phyloP scores from a whole-genome alignment of 1,284 basidiomycete genomes.

The Coriolopsis trogii region DNA sequence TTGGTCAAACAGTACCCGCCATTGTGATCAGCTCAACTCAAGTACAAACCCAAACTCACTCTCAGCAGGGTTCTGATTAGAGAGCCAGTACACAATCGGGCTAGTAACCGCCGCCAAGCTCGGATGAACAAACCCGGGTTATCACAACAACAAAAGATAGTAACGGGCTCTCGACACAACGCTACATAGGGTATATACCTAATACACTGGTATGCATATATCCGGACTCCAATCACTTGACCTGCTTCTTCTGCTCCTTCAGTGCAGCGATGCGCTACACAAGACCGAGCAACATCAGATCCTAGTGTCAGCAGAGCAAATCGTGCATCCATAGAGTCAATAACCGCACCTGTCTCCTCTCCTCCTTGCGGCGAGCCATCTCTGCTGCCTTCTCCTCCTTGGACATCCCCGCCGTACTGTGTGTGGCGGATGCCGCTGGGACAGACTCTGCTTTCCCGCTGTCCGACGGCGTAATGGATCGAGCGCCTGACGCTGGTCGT shows the following conservation, averaged over 20 bases:
- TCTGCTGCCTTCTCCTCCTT: conserved; percentile 91
- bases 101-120: too few relatives aligned
- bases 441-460: conserved; percentile 23
- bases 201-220: neutral
- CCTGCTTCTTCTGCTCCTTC: conserved; percentile 37
- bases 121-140: too few relatives aligned
- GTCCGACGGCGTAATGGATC: conserved; percentile 31
- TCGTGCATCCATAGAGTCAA: neutral
- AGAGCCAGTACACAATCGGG: too few relatives aligned
- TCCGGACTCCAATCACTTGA: neutral
- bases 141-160: too few relatives aligned
- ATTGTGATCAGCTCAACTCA: too few relatives aligned
- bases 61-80: too few relatives aligned
- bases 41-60: too few relatives aligned
- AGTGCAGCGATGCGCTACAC: conserved; percentile 36
- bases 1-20: too few relatives aligned
- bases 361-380: conserved; percentile 87
- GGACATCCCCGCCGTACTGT: conserved; percentile 50
- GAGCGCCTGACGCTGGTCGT: conserved; percentile 17
- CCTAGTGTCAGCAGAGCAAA: neutral
- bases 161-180: neutral
- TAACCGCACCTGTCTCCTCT: conserved; percentile 72
- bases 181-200: neutral
- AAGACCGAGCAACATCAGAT: neutral
- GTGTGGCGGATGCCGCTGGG: conserved; percentile 19